phyloP scores from a whole-genome alignment of 2,329 filamentous ascomycete species.

The Clathrospora elynae region DNA sequence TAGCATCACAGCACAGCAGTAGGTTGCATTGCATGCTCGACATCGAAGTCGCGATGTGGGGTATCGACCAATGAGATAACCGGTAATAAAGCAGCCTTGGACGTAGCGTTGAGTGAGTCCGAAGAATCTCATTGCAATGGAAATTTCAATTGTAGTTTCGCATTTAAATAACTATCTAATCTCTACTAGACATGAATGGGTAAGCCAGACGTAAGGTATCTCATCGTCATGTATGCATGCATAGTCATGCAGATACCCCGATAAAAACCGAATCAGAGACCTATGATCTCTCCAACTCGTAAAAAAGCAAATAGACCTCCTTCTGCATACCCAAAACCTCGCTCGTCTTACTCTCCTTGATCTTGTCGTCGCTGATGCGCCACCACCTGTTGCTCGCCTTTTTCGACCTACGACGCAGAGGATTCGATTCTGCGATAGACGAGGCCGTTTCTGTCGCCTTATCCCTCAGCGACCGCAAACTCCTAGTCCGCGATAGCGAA shows the following conservation, averaged over 20 bases:
- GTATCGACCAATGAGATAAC: constrained; percentile 24
- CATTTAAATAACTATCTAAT: too few relatives aligned
- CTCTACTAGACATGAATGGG: too few relatives aligned
- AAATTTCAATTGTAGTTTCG: too few relatives aligned
- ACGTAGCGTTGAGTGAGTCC: neutral
- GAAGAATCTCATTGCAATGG: neutral
- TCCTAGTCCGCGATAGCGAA: constrained; percentile 32
- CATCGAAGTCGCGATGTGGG: constrained; percentile 20
- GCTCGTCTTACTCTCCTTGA: constrained; percentile 89
- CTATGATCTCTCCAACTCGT: constrained; percentile 70
- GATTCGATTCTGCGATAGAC: constrained; percentile 53
- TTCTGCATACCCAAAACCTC: constrained; percentile 93
- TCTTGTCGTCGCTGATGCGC: constrained; percentile 96
- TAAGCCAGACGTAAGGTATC: too few relatives aligned
- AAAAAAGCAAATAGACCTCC: constrained; percentile 95
- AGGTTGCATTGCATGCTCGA: constrained; percentile 32
- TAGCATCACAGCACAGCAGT: constrained; percentile 19
- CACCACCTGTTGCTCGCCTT: constrained; percentile 82
- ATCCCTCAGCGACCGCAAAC: constrained; percentile 40
- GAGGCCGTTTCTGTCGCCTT: constrained; percentile 38
- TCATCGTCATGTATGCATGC: too few relatives aligned
- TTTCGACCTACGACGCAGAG: constrained; percentile 60
- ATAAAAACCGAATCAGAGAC: neutral
- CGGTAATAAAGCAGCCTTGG: constrained; percentile 26
- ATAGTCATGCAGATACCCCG: neutral